phyloP scores from a whole-genome alignment of 2,329 filamentous ascomycete genomes.

The Trichoderma sp. region DNA sequence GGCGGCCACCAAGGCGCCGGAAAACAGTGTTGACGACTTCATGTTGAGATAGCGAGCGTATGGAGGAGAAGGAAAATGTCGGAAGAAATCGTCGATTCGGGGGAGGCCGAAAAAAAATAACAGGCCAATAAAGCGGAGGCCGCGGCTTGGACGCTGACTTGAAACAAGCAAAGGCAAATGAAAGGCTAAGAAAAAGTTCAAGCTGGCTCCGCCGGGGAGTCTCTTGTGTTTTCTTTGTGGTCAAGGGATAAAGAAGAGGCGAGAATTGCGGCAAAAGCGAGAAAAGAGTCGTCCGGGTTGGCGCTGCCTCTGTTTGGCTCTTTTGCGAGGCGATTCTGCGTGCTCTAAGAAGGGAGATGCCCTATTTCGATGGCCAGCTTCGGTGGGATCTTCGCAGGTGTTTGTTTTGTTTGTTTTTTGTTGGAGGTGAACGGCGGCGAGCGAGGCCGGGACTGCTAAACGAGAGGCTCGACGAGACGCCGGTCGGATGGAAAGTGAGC shows the following conservation, averaged over 20 bases:
- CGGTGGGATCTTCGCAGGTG: neutral
- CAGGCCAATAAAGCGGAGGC: conserved; percentile 15
- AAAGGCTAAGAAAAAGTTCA: conserved; percentile 13
- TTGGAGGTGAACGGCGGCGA: conserved; percentile 8
- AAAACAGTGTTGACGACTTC: conserved; percentile 39
- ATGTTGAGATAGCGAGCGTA: conserved; percentile 36
- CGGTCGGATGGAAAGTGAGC: conserved; percentile 12
- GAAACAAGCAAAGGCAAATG: conserved; percentile 20
- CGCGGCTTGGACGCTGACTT: conserved; percentile 10
- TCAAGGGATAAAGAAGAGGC: conserved; percentile 20
- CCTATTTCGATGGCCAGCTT: conserved; percentile 19
- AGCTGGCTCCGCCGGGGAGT: conserved; percentile 27
- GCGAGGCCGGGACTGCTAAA: conserved; percentile 13
- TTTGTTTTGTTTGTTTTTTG: too few species aligned
- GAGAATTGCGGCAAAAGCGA: neutral
- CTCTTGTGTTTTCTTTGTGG: neutral
- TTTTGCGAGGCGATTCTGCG: conserved; percentile 6
- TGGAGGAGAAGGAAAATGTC: conserved; percentile 21
- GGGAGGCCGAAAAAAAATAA: neutral
- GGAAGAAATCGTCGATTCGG: conserved; percentile 6
- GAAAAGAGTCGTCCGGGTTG: conserved; percentile 2
- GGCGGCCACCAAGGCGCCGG: conserved; percentile 38
- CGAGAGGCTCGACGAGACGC: conserved; percentile 27
- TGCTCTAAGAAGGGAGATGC: conserved; percentile 16
- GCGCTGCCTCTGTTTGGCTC: neutral